A percentile compares a stretch with the other conserved stretches of the same genome.
phyloP scores from a whole-genome alignment of 768 basidiomycete species.

The Pleurotus platypus region DNA sequence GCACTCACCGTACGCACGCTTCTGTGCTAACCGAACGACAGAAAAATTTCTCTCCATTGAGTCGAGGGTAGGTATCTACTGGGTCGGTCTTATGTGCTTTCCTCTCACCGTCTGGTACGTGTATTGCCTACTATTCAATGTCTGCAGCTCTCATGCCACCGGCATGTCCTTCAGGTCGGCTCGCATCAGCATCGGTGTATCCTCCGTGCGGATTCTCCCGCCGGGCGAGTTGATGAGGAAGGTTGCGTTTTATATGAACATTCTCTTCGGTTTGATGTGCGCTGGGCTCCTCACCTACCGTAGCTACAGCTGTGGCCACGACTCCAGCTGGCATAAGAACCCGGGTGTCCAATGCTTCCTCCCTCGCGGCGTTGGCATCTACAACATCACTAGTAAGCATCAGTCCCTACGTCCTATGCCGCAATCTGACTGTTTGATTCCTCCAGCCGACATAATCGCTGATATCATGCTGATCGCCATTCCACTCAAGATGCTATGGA shows the following conservation, averaged over 20 bases:
- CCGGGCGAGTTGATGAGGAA: neutral
- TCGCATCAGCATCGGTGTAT: slow-evolving; percentile 15
- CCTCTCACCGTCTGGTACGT: neutral
- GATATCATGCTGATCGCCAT: slow-evolving; percentile 14
- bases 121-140: neutral
- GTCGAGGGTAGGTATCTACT: neutral
- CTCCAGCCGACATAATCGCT: slow-evolving; percentile 14
- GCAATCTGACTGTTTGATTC: too few species aligned
- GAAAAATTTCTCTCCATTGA: neutral
- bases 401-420: neutral
- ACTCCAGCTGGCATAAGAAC: neutral
- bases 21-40: neutral
- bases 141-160: neutral
- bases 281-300: neutral
- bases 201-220: slow-evolving; percentile 12
- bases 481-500: slow-evolving; percentile 15
- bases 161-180: slow-evolving; percentile 11
- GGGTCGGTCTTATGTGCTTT: neutral
- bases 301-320: neutral
- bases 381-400: neutral
- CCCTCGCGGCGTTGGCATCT: neutral
- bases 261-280: slow-evolving; percentile 2
- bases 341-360: neutral
- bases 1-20: neutral
- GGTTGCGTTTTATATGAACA: neutral